phyloP scores from a whole-genome alignment of 2,329 filamentous ascomycete species.

The Mycocentrospora acerina region DNA sequence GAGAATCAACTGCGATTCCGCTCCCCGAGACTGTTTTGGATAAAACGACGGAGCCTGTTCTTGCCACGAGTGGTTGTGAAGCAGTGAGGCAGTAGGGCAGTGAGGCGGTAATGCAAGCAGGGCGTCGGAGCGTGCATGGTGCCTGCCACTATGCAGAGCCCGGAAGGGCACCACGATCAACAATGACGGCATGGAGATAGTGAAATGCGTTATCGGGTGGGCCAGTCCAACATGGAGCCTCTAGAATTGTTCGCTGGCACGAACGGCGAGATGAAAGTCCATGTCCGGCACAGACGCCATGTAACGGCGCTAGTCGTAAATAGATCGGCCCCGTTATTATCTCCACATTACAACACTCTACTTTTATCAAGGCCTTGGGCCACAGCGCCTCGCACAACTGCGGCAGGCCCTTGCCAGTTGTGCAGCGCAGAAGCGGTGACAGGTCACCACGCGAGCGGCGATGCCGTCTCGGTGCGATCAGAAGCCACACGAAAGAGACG shows the following conservation, averaged over 20 bases:
- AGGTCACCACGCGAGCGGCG: constrained; percentile 1
- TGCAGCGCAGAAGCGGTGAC: constrained; percentile 6
- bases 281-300: constrained; percentile 2
- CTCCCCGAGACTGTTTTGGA: constrained; percentile 5
- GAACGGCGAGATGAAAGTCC: constrained; percentile 4
- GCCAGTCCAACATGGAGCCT: constrained; percentile 10
- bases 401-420: constrained; percentile 7
- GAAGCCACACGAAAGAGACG: background rate
- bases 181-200: constrained; percentile 11
- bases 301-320: constrained; percentile 2
- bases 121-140: constrained; percentile 4
- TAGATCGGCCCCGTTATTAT: constrained; percentile 2
- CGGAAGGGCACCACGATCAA: constrained; percentile 1
- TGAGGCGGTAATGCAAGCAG: constrained; percentile 6
- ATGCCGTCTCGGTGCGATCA: background rate
- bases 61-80: background rate
- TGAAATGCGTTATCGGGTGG: constrained; percentile 8
- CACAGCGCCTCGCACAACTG: constrained; percentile 11
- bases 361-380: constrained; percentile 8
- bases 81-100: constrained; percentile 6
- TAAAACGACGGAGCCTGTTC: constrained; percentile 5
- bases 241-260: constrained; percentile 1
- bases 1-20: constrained; percentile 5
- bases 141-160: constrained; percentile 6
- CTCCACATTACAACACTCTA: constrained; percentile 8